Evolutionary conservation across 1,284 basidiomycete species (phyloP), one percentile per base, ranked within the genome.

Genomic region (Ustilago loliicola): DNA sequence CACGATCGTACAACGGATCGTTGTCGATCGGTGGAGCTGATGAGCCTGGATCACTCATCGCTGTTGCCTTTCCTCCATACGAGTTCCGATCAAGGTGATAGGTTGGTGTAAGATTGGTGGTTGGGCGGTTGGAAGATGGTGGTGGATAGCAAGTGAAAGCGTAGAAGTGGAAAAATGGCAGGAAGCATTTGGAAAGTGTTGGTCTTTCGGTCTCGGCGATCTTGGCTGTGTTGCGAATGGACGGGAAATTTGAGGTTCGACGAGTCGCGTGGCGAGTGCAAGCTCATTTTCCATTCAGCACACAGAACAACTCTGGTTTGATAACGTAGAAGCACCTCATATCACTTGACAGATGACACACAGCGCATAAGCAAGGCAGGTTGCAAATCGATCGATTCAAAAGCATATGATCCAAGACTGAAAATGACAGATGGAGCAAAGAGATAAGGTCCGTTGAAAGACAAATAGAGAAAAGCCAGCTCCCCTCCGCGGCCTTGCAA

Each of bases 1-100:
- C 36, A 19, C 53, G 40, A 32, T 70, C 72, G 56, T 66, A 63
- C 19, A 25, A 17, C 17, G 66, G 66, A 58, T 65, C 67, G 51
- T 63, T 45, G 13, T 51, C 64, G 53, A 61, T 17, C 4, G 64
- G 60, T 3, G 69, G 59, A 34, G 57, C 53, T 36, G 71, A 57
- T 15, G 57, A 40, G 54, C 53, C 65, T 15, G 65, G 58, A 52
- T 64, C 71, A 58, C 65, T 67, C 71, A 72, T 72, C 11, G 36
- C 50, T 38, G 27, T 11, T 23, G 11, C 17, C 19, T 21, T n/a
- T 32, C 4, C 30, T 11, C 27, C 45, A 38, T 38, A 27, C 10
- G 52, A n/a, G 34, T 9, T 45, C n/a, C 23, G 29, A 21, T 52
- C 11, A 47, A 42, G 15, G 30, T 53, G 29, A 21, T 55, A 19